Conservation (phyloP, 2,329 filamentous ascomycete species). For the Thermoascus crustaceus region DNA sequence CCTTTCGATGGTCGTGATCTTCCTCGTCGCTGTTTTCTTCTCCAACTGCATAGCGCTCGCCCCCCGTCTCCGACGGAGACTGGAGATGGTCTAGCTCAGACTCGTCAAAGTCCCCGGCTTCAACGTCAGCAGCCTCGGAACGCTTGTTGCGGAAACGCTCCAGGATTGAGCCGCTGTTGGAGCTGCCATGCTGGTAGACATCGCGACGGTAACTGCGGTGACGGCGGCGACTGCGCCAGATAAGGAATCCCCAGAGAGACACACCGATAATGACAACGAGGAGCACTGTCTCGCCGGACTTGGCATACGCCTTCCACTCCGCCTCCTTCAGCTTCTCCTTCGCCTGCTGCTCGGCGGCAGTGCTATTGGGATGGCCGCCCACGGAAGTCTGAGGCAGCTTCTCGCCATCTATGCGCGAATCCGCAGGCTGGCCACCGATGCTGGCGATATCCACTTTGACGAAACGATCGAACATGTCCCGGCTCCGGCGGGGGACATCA, state of each 20-base stretch:
- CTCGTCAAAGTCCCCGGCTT: slow-evolving; percentile 56
- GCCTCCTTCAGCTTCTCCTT: slow-evolving; percentile 70
- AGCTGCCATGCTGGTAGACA: slow-evolving; percentile 35
- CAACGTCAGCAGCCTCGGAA: slow-evolving; percentile 42
- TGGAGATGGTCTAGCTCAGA: slow-evolving; percentile 51
- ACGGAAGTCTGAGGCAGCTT: slow-evolving; percentile 71
- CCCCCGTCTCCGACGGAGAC: background rate
- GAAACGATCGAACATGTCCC: slow-evolving; percentile 97
- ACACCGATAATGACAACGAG: slow-evolving; percentile 71
- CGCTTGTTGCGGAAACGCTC: slow-evolving; percentile 41
- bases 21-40: background rate
- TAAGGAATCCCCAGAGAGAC: slow-evolving; percentile 63
- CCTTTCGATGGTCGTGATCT: too few relatives aligned
- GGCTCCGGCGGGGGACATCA: slow-evolving; percentile 73
- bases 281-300: slow-evolving; percentile 77
- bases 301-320: slow-evolving; percentile 81
- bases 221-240: slow-evolving; percentile 49
- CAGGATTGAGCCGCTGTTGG: slow-evolving; percentile 25
- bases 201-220: slow-evolving; percentile 37
- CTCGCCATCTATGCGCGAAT: slow-evolving; percentile 78
- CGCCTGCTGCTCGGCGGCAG: slow-evolving; percentile 57
- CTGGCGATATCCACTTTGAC: slow-evolving; percentile 84
- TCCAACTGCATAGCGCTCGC: background rate
- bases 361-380: slow-evolving; percentile 63
- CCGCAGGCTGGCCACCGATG: slow-evolving; percentile 71